Conservation (phyloP, 495 filamentous ascomycete species). For the Trichodelitschia bisporula region DNA sequence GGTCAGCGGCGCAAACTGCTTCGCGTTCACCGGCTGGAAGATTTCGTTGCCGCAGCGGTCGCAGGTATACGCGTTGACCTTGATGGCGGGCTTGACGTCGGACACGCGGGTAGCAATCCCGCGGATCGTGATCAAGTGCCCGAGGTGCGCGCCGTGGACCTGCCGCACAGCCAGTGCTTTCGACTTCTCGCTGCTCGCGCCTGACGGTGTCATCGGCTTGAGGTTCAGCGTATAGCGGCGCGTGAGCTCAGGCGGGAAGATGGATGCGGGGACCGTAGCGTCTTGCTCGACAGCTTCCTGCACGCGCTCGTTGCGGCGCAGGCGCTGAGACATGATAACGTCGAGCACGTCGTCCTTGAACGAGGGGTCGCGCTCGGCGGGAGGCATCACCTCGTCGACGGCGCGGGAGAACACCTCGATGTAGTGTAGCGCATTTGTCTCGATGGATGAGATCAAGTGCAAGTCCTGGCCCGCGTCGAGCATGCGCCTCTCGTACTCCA, state of each 20-base stretch:
- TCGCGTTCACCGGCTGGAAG: constrained; percentile 85
- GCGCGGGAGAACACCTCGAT: constrained; percentile 76
- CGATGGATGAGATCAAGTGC: constrained; percentile 62
- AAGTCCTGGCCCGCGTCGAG: constrained; percentile 31
- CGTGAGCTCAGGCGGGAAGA: constrained; percentile 80
- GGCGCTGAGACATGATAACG: constrained; percentile 79
- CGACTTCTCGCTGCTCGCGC: constrained; percentile 31
- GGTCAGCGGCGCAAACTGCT: constrained; percentile 65
- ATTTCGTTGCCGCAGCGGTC: constrained; percentile 91
- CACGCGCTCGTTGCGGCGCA: constrained; percentile 59
- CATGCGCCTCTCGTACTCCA: constrained; percentile 46
- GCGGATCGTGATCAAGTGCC: constrained; percentile 77
- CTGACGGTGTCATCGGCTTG: constrained; percentile 58
- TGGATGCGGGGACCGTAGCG: constrained; percentile 32
- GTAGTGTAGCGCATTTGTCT: constrained; percentile 83
- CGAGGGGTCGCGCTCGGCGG: constrained; percentile 43
- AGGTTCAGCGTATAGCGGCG: constrained; percentile 88
- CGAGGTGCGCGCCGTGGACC: constrained; percentile 76
- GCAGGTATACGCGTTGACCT: constrained; percentile 92
- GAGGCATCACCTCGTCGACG: constrained; percentile 67
- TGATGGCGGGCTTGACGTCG: constrained; percentile 91
- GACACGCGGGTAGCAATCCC: constrained; percentile 90
- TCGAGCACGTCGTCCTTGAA: constrained; percentile 97
- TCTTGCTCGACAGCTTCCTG: constrained; percentile 40
- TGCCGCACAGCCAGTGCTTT: constrained; percentile 88